Conservation (phyloP, 352 stramenopile species). For the Pythium insidiosum region DNA sequence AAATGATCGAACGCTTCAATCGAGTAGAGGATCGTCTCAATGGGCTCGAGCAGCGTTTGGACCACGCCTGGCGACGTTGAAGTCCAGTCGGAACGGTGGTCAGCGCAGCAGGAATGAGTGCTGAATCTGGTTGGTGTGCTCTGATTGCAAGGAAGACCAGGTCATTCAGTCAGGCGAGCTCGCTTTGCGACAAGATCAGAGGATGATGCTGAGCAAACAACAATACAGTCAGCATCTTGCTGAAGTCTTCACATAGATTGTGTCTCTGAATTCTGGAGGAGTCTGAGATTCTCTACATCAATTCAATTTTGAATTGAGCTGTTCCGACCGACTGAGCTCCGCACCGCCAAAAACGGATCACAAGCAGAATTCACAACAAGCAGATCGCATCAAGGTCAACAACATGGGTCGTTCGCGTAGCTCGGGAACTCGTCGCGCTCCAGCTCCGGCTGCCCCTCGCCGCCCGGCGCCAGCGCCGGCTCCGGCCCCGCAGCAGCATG, state of each 20-base stretch:
- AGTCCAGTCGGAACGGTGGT: slow-evolving; percentile 7
- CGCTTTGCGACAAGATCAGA: no score
- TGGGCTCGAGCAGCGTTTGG: slow-evolving; percentile 22
- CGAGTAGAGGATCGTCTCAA: slow-evolving; percentile 29
- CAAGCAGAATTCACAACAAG: slow-evolving; percentile 16
- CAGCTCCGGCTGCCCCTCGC: slow-evolving; percentile 31
- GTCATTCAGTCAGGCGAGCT: no score
- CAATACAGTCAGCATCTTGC: not conserved
- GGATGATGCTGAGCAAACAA: not conserved
- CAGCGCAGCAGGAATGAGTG: no score
- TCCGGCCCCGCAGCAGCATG: slow-evolving; percentile 39
- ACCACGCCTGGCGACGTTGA: slow-evolving; percentile 43
- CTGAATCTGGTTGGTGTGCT: no score
- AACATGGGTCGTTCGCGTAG: slow-evolving; percentile 65
- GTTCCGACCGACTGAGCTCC: not conserved
- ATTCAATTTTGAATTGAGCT: slow-evolving; percentile 14
- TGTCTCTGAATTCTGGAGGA: not conserved
- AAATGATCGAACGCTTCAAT: slow-evolving; percentile 50
- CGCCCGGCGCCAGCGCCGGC: slow-evolving; percentile 28
- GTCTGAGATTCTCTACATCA: not conserved
- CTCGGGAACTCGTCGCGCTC: slow-evolving; percentile 37
- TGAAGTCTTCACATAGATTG: not conserved
- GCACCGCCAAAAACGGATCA: slow-evolving; percentile 26
- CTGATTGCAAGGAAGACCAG: no score
- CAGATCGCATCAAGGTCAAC: slow-evolving; percentile 10